Evolutionary conservation across 257 asterid genomes (phyloP).

Genomic region (Hygrophila difformis): DNA sequence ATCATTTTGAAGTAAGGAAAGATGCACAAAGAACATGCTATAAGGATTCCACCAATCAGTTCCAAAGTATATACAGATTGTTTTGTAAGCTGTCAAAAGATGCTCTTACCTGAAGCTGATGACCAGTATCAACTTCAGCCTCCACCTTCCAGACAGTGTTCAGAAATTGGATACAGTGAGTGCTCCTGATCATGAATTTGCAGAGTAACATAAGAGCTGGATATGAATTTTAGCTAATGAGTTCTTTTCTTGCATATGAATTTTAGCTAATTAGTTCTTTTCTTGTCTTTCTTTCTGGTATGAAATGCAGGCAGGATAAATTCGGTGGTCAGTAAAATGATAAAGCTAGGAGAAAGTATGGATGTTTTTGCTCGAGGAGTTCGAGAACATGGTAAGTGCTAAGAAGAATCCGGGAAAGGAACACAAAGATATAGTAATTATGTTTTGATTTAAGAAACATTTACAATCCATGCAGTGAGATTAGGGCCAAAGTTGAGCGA

Average conservation of each 20-base stretch:
- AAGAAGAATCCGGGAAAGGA: no score
- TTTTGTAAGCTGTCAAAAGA: slow-evolving; percentile 1
- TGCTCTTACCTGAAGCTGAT: slow-evolving; percentile 15
- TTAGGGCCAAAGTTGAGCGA: slow-evolving; percentile 36
- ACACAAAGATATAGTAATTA: neutral
- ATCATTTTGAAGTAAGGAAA: slow-evolving; percentile 5
- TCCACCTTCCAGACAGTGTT: slow-evolving; percentile 19
- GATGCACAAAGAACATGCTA: slow-evolving; percentile 1
- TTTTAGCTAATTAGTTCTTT: neutral
- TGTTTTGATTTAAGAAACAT: neutral
- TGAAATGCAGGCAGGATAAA: slow-evolving; percentile 26
- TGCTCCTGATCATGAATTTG: neutral
- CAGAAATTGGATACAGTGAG: slow-evolving; percentile 21
- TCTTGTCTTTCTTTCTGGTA: neutral
- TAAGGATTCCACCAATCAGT: slow-evolving; percentile 20
- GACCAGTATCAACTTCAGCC: slow-evolving; percentile 18
- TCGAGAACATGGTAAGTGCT: slow-evolving; percentile 36
- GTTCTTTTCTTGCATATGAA: neutral
- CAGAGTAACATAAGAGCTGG: neutral
- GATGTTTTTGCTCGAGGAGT: slow-evolving; percentile 36
- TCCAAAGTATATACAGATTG: slow-evolving; percentile 7
- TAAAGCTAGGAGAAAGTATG: slow-evolving; percentile 26
- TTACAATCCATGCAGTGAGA: slow-evolving; percentile 23
- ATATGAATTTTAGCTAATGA: neutral
- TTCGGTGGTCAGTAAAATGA: slow-evolving; percentile 25